A percentile compares a stretch with the other conserved stretches of the same genome.
Conservation (phyloP, 345 rosid genomes). For the Melaleuca alternifolia region DNA sequence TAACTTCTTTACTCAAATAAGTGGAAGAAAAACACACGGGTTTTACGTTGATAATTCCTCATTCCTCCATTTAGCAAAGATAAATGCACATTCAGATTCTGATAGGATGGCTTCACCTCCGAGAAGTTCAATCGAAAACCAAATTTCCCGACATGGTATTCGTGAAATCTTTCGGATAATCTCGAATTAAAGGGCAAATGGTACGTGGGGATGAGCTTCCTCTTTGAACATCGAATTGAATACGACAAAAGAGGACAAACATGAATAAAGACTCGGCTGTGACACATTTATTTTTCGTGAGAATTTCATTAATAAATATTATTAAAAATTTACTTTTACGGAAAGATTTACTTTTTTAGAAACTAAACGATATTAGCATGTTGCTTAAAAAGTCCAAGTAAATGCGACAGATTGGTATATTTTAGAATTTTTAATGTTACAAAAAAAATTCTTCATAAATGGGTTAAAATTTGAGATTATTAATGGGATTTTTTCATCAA, state of each 20-base stretch:
- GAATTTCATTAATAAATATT: too few species aligned
- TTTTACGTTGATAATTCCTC: neutral
- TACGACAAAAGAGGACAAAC: neutral
- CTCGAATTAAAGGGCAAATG: neutral
- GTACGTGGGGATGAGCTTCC: neutral
- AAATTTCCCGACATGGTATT: neutral
- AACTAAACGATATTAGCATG: too few species aligned
- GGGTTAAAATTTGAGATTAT: too few species aligned
- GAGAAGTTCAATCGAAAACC: neutral
- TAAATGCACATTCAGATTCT: neutral
- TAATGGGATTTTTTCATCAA: too few species aligned
- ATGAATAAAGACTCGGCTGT: neutral
- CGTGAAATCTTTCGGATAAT: neutral
- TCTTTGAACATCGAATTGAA: neutral
- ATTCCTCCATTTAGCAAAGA: neutral
- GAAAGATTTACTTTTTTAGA: too few species aligned
- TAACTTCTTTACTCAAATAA: neutral
- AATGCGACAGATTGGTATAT: too few species aligned
- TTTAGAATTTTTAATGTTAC: too few species aligned
- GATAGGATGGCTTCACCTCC: neutral
- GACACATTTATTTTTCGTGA: too few species aligned
- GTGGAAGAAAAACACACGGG: neutral
- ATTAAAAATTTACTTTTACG: too few species aligned
- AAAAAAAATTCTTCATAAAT: too few species aligned
- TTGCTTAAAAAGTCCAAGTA: too few species aligned